Percentiles rank a stretch among this genome's conserved stretches.
Conservation (phyloP, 768 basidiomycete species). For the Rhodotorula paludigena region DNA sequence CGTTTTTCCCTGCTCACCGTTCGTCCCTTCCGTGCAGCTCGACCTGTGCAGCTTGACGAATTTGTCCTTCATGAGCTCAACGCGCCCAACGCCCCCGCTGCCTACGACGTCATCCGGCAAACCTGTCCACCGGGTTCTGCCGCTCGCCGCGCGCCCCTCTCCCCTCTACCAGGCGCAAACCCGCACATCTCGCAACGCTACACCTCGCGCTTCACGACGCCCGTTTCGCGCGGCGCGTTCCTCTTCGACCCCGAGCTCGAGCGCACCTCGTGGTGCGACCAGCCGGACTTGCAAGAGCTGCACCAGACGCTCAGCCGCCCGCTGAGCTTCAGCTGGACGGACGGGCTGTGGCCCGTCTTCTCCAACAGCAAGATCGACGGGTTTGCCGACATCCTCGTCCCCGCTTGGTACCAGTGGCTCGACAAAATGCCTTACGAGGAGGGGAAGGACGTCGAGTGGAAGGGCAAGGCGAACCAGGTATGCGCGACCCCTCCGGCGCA, state of each 20-base stretch:
- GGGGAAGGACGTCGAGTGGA: slow-evolving; percentile 13
- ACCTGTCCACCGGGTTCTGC: slow-evolving; percentile 1
- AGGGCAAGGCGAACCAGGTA: slow-evolving; percentile 20
- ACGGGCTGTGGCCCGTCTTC: slow-evolving; percentile 9
- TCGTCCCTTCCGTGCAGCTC: background rate
- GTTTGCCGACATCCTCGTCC: slow-evolving; percentile 16
- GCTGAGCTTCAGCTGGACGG: slow-evolving; percentile 7
- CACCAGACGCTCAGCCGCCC: slow-evolving; percentile 11
- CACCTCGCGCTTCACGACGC: slow-evolving; percentile 9
- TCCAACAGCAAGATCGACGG: slow-evolving; percentile 15
- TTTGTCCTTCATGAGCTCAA: background rate
- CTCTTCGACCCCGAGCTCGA: slow-evolving; percentile 1
- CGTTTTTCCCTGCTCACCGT: background rate
- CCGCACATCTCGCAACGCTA: slow-evolving; percentile 3
- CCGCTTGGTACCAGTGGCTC: slow-evolving; percentile 22
- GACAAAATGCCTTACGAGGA: slow-evolving; percentile 1
- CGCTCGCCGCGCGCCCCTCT: background rate
- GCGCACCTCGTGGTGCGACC: slow-evolving; percentile 22
- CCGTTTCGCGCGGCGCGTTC: background rate
- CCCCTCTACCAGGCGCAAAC: background rate
- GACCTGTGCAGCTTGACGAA: background rate
- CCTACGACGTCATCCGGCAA: slow-evolving; percentile 7
- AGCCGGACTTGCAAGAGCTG: slow-evolving; percentile 25
- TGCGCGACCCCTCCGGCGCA: no score
- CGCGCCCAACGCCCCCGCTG: background rate